phyloP scores from a whole-genome alignment of 768 basidiomycete genomes.

The Pleurotus djamor region DNA sequence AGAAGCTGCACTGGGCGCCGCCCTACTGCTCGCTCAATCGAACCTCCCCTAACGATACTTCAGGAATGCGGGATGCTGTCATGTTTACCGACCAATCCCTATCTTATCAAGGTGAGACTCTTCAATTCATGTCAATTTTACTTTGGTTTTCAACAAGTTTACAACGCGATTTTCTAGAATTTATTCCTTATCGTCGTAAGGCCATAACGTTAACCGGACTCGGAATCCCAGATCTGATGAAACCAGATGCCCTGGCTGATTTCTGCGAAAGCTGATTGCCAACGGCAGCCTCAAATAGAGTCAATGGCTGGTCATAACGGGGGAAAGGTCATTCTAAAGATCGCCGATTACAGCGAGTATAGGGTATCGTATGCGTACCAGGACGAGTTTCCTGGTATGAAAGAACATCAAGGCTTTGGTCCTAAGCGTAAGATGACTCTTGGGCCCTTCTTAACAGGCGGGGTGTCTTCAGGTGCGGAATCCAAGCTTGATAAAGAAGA shows the following conservation, averaged over 20 bases:
- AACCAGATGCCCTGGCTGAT: conserved; percentile 19
- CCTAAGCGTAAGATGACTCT: conserved; percentile 30
- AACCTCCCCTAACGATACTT: neutral
- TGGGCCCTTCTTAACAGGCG: conserved; percentile 22
- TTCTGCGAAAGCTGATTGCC: conserved; percentile 32
- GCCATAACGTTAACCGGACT: conserved; percentile 45
- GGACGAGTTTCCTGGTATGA: neutral
- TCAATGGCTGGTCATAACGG: neutral
- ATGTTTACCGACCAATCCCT: conserved; percentile 15
- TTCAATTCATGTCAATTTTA: conserved; percentile 1
- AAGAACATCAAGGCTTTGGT: conserved; percentile 11
- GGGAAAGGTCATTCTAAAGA: conserved; percentile 7
- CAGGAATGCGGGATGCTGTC: conserved; percentile 1
- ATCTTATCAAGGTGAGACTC: neutral
- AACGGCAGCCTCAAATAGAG: conserved; percentile 41
- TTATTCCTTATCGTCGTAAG: conserved; percentile 31
- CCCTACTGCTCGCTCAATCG: conserved; percentile 12
- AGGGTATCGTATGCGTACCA: neutral
- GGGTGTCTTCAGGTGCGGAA: neutral
- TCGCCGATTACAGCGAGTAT: neutral
- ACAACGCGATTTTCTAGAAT: conserved; percentile 23
- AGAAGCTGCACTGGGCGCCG: conserved; percentile 29
- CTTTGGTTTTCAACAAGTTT: neutral
- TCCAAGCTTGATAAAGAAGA: neutral
- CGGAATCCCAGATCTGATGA: conserved; percentile 15